Evolutionary conservation across 2,329 filamentous ascomycete species (phyloP).

Genomic region (Venturia pyrina): DNA sequence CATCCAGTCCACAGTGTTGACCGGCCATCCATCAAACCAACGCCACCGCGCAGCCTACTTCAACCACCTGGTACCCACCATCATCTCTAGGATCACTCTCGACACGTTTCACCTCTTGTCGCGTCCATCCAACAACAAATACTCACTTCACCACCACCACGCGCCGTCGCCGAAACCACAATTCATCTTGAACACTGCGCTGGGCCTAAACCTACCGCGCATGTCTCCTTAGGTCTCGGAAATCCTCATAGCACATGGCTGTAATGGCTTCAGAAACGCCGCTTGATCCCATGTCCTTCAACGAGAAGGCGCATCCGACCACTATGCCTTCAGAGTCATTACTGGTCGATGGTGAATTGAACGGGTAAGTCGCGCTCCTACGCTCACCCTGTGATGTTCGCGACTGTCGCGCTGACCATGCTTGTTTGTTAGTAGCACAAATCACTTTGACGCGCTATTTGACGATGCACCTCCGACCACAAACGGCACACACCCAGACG

Average conservation of each 20-base stretch:
- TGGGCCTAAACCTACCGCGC: neutral
- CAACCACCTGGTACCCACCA: neutral
- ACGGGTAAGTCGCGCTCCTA: conserved; percentile 44
- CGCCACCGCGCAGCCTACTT: neutral
- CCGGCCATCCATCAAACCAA: neutral
- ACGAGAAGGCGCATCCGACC: conserved; percentile 38
- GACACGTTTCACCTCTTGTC: neutral
- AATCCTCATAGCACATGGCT: conserved; percentile 8
- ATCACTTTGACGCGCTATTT: conserved; percentile 25
- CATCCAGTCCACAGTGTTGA: neutral
- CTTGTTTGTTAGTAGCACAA: conserved; percentile 18
- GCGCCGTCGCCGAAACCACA: neutral
- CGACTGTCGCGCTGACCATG: conserved; percentile 13
- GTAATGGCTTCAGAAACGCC: conserved; percentile 12
- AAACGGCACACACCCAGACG: conserved; percentile 5
- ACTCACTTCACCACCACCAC: neutral
- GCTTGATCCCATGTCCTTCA: conserved; percentile 28
- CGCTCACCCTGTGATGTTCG: conserved; percentile 14
- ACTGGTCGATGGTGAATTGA: conserved; percentile 28
- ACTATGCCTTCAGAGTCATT: neutral
- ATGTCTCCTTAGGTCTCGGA: neutral
- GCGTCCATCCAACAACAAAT: neutral
- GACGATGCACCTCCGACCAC: conserved; percentile 20
- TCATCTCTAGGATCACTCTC: neutral
- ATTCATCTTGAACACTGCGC: neutral